Evolutionary conservation across 345 rosid species (phyloP), one percentile per base, ranked within the genome.

Genomic region (Brassica carinata): DNA sequence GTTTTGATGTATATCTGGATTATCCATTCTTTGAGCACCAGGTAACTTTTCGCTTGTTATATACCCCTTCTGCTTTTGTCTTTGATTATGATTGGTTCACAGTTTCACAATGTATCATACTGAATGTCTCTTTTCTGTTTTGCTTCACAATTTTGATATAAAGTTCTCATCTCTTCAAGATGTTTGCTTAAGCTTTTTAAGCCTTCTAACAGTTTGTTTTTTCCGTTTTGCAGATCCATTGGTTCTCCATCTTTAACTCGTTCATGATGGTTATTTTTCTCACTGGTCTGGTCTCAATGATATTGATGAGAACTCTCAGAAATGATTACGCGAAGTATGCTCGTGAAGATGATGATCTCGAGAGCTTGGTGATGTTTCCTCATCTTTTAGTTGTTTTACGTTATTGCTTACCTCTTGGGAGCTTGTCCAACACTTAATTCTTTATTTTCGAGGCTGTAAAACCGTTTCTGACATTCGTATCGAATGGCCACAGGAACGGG

Each of bases 251-350:
- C 82, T 94, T 94, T 86, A 94, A 94, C 85, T 94, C 98, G 26
- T 94, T 92, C 87, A 94, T 94, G 98, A 92, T 94, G 98, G 98
- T 94, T 82, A 94, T 94, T 84, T 92, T 94, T 83, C 93, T 94
- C 81, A 92, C 98, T 76, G 98, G 98, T 79, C 84, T 94, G 91
- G 98, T 94, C 77, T 94, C 98, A 36, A 92, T 94, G 98, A 94
- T 94, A 84, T 83, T 94, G 85, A 94, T 94, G 98, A 87, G 98
- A 80, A 94, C 98, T 71, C 93, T 94, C 40, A 85, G 98, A 83
- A 94, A 94, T 84, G 98, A 94, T 83, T 94, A 94, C 79, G 98
- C 98, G 1, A 94, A 94, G 80, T 94, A 94, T 84, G 98, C 98
- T 7, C 93, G 98, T 75, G 98, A 94, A 79, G 96, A 94, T 86